A percentile compares a stretch with the other conserved stretches of the same genome.
Conservation (phyloP, 225 moss, liverwort and hornwort genomes). For the Ulota crispa region DNA sequence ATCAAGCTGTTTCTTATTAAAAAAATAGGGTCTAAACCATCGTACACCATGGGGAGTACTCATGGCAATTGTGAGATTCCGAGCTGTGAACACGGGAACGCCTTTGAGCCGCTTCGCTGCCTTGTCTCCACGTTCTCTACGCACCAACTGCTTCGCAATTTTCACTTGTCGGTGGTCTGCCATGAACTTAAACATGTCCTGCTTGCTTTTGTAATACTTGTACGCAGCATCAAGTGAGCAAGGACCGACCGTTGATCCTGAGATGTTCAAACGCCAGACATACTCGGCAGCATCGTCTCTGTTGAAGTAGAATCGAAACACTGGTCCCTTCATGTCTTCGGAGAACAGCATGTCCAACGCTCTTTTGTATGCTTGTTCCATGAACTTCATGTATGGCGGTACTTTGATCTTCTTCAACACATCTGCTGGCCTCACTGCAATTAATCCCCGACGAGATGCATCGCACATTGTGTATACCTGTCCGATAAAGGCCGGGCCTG, state of each 20-base stretch:
- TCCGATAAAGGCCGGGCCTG: slow-evolving; percentile 92
- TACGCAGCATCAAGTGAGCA: slow-evolving; percentile 95
- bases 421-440: slow-evolving; percentile 81
- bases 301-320: slow-evolving; percentile 94
- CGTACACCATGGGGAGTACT: slow-evolving; percentile 79
- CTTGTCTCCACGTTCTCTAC: slow-evolving; percentile 68
- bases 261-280: slow-evolving; percentile 76
- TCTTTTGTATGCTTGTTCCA: slow-evolving; percentile 54
- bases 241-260: slow-evolving; percentile 86
- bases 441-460: slow-evolving; percentile 79
- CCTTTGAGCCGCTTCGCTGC: slow-evolving; percentile 87
- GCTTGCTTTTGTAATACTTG: slow-evolving; percentile 87
- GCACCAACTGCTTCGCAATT: slow-evolving; percentile 72
- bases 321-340: slow-evolving; percentile 81
- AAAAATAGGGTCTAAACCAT: slow-evolving; percentile 97
- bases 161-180: slow-evolving; percentile 80
- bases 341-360: slow-evolving; percentile 53
- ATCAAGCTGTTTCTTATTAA: slow-evolving; percentile 91
- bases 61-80: slow-evolving; percentile 95
- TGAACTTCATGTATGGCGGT: slow-evolving; percentile 71
- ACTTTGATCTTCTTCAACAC: slow-evolving; percentile 68
- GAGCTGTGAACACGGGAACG: slow-evolving; percentile 91
- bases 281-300: slow-evolving; percentile 83
- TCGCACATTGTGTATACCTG: slow-evolving; percentile 99
- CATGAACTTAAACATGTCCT: slow-evolving; percentile 92